Base-by-base conservation (phyloP, 768 basidiomycete genomes). In the Trametes punicea region DNA sequence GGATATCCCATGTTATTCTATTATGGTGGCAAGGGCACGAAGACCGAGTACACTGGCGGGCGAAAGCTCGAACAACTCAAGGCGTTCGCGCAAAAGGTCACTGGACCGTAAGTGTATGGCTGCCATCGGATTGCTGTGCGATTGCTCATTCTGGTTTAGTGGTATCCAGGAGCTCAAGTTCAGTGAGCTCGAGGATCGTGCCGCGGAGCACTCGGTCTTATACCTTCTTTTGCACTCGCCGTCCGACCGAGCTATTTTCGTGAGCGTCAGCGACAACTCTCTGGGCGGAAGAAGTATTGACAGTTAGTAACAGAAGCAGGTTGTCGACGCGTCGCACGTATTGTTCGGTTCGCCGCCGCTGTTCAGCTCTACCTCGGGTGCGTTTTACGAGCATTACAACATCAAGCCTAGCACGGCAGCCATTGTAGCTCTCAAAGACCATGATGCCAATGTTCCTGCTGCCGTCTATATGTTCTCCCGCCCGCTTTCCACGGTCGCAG, bases 1-100 rank as follows among this genome's bases (percentile, higher is more conserved):
- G 93, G 92, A 1, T 99, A 90, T 70, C 96, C 96, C 0, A 90
- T 87, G 46, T 73, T 98, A 38, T 71, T 83, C 39, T 88, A 88
- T 75, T 90, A 81, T 25, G 78, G 78, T 33, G 61, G 57, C 11
- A 67, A 69, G 3, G 78, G 81, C 7, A 84, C 78, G 2, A 81
- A 76, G 67, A 81, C 83, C 1, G 93, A 96, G 57, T 96, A 96
- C 64, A 79, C 72, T 1, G 87, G 89, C 23, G 81, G 82, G 1
- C 71, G 96, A 39, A 85, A 81, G 49, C 69, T 96, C 1, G 83
- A 86, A 3, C 81, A 84, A 39, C 73, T 99, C 62, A 77, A 81
- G 60, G 72, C 76, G 0, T 99, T 93, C 68, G 83, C 87, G 0
- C 81, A 85, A 62, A 90, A 87, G 68, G 89, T 91, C 0, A 77